Conservation (phyloP, 192 early-diverging fungal genomes). For the Mortierella antarctica region DNA sequence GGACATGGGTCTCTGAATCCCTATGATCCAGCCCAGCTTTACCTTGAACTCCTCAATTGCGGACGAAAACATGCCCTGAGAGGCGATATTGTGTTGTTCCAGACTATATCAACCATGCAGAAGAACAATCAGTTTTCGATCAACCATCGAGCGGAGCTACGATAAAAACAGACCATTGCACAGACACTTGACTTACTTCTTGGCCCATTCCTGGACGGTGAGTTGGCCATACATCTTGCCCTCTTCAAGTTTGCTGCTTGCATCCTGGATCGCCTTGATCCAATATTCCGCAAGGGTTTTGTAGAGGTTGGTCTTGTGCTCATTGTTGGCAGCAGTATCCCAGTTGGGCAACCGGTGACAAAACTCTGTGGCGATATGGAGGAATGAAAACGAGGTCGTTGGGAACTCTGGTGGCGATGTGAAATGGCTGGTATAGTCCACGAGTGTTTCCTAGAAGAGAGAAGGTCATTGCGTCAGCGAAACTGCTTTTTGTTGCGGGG, state of each 20-base stretch:
- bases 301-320: constrained; percentile 72
- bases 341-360: constrained; percentile 84
- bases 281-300: constrained; percentile 78
- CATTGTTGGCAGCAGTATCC: constrained; percentile 79
- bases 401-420: constrained; percentile 85
- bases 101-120: constrained; percentile 50
- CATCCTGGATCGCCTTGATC: constrained; percentile 79
- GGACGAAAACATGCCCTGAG: constrained; percentile 69
- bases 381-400: constrained; percentile 79
- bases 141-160: neutral
- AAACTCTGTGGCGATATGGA: constrained; percentile 79
- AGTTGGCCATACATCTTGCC: constrained; percentile 86
- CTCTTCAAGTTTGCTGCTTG: constrained; percentile 74
- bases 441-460: constrained; percentile 65
- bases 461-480: constrained; percentile 17
- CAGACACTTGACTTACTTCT: constrained; percentile 59
- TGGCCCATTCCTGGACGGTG: constrained; percentile 87
- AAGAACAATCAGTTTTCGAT: neutral
- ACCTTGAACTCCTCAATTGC: constrained; percentile 70
- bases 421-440: constrained; percentile 82
- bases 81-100: constrained; percentile 67
- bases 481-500: neutral
- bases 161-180: neutral
- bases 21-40: constrained; percentile 81
- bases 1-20: constrained; percentile 48